Conservation (phyloP, 169 alveolate species). For the Cryptosporidium viatorum region DNA sequence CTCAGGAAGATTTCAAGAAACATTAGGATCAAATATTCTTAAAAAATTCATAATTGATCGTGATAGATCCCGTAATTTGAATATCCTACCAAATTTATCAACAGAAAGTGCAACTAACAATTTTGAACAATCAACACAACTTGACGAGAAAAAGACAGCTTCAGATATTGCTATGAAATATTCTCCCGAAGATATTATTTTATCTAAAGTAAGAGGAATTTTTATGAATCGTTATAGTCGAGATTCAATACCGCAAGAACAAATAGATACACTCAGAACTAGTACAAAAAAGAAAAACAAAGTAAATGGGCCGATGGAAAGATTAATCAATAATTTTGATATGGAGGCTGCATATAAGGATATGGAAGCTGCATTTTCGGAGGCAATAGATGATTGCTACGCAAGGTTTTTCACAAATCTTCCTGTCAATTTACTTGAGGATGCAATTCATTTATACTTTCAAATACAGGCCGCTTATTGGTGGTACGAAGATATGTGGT, state of each 20-base stretch:
- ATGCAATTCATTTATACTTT: conserved; percentile 88
- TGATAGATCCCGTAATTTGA: background rate
- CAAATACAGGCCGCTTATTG: conserved; percentile 91
- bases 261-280: background rate
- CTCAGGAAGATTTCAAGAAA: background rate
- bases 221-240: conserved; percentile 61
- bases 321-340: conserved; percentile 11
- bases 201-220: conserved; percentile 64
- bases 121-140: background rate
- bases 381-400: conserved; percentile 84
- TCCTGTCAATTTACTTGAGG: conserved; percentile 88
- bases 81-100: background rate
- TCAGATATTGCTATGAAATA: conserved; percentile 65
- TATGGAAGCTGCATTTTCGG: conserved; percentile 64
- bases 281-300: background rate
- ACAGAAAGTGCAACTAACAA: background rate
- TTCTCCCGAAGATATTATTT: conserved; percentile 60
- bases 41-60: background rate
- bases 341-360: conserved; percentile 64
- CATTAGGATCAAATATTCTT: background rate
- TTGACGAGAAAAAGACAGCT: conserved; percentile 37
- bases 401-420: conserved; percentile 90
- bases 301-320: background rate
- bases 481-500: conserved; percentile 93
- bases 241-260: conserved; percentile 20